These are phyloP conservation scores for Blastomyces silverae DNA, from an alignment of 2,329 filamentous ascomycete genomes.

Conservation along the genomic window DNA sequence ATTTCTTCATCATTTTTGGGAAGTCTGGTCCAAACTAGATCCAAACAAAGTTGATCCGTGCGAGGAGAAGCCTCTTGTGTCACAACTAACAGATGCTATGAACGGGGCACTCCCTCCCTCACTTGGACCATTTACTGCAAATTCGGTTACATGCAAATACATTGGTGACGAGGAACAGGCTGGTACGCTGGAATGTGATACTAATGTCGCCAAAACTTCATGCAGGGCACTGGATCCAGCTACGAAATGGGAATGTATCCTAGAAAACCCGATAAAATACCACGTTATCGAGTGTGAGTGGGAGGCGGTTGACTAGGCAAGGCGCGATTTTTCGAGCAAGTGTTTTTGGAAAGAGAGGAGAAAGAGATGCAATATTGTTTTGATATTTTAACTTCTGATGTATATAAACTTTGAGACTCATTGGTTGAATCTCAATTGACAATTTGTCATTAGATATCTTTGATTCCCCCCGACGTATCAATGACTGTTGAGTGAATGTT, in stretches of 20 bases:
- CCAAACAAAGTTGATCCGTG: not conserved
- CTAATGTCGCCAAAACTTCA: not conserved
- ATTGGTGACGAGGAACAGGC: not conserved
- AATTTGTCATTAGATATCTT: too few species aligned
- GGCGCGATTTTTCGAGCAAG: too few species aligned
- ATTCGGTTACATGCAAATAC: not conserved
- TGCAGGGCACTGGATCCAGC: not conserved
- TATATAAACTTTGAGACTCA: too few species aligned
- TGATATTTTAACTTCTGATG: too few species aligned
- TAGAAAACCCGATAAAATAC: not conserved
- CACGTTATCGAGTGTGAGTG: not conserved
- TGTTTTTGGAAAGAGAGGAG: too few species aligned
- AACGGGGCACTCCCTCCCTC: not conserved
- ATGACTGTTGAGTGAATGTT: too few species aligned
- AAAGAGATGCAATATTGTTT: too few species aligned
- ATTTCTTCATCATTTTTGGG: constrained; percentile 3
- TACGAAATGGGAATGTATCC: not conserved
- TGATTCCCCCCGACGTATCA: too few species aligned
- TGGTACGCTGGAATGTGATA: constrained; percentile 4
- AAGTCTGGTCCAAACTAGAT: not conserved
- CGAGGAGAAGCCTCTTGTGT: not conserved
- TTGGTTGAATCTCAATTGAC: too few species aligned
- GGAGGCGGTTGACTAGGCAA: not conserved
- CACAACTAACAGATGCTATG: not conserved
- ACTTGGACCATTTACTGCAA: not conserved